Evolutionary conservation across 805 yeast species (phyloP), one percentile per base, ranked within the genome.

Genomic region (Sugiyamaella floridensis): DNA sequence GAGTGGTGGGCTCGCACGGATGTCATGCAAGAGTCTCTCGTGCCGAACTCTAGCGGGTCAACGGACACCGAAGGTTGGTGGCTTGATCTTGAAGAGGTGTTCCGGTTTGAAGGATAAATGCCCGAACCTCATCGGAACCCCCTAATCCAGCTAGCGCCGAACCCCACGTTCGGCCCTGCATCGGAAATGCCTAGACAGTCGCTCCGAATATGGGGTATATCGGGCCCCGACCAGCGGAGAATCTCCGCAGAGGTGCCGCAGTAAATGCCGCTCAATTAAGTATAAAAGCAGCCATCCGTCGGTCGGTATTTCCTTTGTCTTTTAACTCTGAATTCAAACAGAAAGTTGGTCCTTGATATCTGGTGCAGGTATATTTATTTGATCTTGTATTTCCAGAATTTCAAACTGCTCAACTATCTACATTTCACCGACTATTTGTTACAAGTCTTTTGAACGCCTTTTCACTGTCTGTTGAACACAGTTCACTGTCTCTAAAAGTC

Each of bases 1-100:
- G 65, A 68, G 40, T 72, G 76, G 76, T 72, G 76, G 76, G 56
- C 55, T 45, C 59, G 67, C 63, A 71, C 74, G 11, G 76, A 72
- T 54, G 58, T 56, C 15, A 67, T 72, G 73, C 76, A 72, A 58
- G 69, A 67, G 51, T 62, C 72, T 4, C 52, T 72, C 50, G 64
- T 70, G 29, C 69, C 66, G 32, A 74, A 72, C 1, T 61, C 71
- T 7, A 61, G 68, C 4, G 75, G 75, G 0, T 63, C 69, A 43
- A 62, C 67, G 41, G 76, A 72, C 51, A 54, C 56, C 22, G 67
- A 65, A 44, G 76, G 76, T 0, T 72, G 76, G 76, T 72, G 76
- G 76, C 37, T 56, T 15, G 47, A 56, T 43, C 52, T 71, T 32
- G 69, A 68, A 45, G 76, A 72, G 57, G 75, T 72, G 34, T 72